These are phyloP conservation scores for Akanthomyces lecanii DNA, from an alignment of 2,329 filamentous ascomycete species.

Conservation along the genomic window DNA sequence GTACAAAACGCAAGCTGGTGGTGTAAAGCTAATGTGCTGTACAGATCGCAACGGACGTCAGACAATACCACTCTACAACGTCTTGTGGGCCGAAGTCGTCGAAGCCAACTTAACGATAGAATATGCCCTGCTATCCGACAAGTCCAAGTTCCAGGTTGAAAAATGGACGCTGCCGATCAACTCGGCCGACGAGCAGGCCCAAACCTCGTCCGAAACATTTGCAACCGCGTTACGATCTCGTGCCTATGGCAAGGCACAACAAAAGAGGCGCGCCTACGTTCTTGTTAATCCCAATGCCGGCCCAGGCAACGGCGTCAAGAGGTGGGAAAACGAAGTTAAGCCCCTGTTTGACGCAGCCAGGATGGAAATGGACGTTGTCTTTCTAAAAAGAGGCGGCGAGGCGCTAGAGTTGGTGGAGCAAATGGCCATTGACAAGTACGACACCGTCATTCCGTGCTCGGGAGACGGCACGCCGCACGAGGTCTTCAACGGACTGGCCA, in stretches of 20 bases:
- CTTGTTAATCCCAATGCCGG: slow-evolving; percentile 90
- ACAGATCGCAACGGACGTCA: slow-evolving; percentile 26
- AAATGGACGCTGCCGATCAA: slow-evolving; percentile 52
- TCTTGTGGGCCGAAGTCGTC: slow-evolving; percentile 73
- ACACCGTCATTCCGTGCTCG: slow-evolving; percentile 83
- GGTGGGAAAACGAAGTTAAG: slow-evolving; percentile 70
- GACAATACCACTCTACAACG: slow-evolving; percentile 70
- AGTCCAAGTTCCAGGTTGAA: slow-evolving; percentile 55
- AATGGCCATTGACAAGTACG: slow-evolving; percentile 74
- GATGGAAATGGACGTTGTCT: slow-evolving; percentile 69
- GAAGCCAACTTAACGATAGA: slow-evolving; percentile 62
- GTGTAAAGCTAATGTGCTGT: neutral
- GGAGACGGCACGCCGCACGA: slow-evolving; percentile 91
- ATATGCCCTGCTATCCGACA: slow-evolving; percentile 61
- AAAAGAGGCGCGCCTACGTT: slow-evolving; percentile 75
- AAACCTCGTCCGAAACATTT: slow-evolving; percentile 54
- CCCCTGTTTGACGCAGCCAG: slow-evolving; percentile 79
- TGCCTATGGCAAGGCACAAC: slow-evolving; percentile 66
- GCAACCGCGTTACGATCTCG: slow-evolving; percentile 59
- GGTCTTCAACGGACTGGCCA: slow-evolving; percentile 87
- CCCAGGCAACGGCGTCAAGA: slow-evolving; percentile 67
- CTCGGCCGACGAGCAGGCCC: slow-evolving; percentile 19
- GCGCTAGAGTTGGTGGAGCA: slow-evolving; percentile 71
- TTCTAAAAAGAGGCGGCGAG: slow-evolving; percentile 69
- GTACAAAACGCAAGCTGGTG: neutral